phyloP scores from a whole-genome alignment of 2,329 filamentous ascomycete species.

The Amylocarpus encephaloides region DNA sequence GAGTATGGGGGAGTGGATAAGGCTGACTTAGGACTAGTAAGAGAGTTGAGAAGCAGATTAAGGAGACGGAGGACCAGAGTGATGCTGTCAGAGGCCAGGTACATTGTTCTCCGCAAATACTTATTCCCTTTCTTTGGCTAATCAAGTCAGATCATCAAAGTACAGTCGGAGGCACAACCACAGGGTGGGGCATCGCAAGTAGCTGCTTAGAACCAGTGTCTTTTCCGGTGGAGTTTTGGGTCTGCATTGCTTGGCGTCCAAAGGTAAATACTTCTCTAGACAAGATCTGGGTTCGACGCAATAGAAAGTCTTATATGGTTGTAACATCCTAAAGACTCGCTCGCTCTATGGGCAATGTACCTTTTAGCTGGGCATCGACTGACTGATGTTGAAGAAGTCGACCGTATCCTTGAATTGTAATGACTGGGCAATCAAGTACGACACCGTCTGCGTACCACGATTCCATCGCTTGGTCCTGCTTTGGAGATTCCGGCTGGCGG shows the following conservation, averaged over 20 bases:
- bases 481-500: no score
- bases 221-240: slow-evolving; percentile 12
- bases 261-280: slow-evolving; percentile 5
- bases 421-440: no score
- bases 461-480: no score
- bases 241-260: slow-evolving; percentile 22
- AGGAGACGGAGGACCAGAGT: slow-evolving; percentile 55
- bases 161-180: slow-evolving; percentile 37
- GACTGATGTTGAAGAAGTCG: no score
- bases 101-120: slow-evolving; percentile 29
- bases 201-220: slow-evolving; percentile 15
- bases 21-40: slow-evolving; percentile 40
- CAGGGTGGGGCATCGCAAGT: slow-evolving; percentile 20
- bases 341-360: no score
- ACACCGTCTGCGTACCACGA: no score
- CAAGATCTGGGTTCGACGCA: neutral
- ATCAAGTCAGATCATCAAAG: slow-evolving; percentile 36
- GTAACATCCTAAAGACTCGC: no score
- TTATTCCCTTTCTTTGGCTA: neutral
- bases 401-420: no score
- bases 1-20: neutral
- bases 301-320: no score
- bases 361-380: no score
- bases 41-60: slow-evolving; percentile 60
- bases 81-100: slow-evolving; percentile 62